Conservation (phyloP, 139 green algal genomes). For the Picochlorum sp. region DNA sequence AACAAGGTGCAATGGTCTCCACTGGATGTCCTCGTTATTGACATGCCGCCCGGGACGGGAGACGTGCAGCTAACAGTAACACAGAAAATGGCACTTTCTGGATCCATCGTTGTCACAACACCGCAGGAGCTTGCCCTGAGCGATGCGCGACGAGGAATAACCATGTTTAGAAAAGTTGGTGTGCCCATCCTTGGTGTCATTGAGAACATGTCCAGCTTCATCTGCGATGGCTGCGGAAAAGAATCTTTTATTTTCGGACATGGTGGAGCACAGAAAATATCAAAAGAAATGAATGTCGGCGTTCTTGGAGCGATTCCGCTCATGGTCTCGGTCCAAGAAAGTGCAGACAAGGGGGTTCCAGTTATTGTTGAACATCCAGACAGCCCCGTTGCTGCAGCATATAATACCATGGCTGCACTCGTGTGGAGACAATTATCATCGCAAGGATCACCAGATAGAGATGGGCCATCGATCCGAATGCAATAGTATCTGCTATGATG, state of each 20-base stretch:
- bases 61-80: conserved; percentile 60
- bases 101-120: conserved; percentile 82
- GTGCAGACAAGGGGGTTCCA: conserved; percentile 51
- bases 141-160: conserved; percentile 57
- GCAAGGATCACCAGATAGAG: no score
- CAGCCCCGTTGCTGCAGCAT: conserved; percentile 24
- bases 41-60: conserved; percentile 88
- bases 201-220: conserved; percentile 27
- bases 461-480: no score
- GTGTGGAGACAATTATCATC: conserved; percentile 20
- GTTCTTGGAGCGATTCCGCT: conserved; percentile 78
- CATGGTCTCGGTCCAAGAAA: conserved; percentile 34
- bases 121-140: conserved; percentile 70
- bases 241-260: conserved; percentile 76
- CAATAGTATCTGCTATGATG: background rate
- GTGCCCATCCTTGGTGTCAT: conserved; percentile 16
- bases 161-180: conserved; percentile 67
- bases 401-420: conserved; percentile 38
- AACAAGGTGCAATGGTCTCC: conserved; percentile 63
- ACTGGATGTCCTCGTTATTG: conserved; percentile 84
- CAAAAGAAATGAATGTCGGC: conserved; percentile 53
- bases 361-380: conserved; percentile 45
- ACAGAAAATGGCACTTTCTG: conserved; percentile 64
- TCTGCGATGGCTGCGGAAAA: conserved; percentile 62
- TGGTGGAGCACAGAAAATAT: conserved; percentile 43